Base-by-base conservation (phyloP, 768 basidiomycete species). In the Mycena haematopus region DNA sequence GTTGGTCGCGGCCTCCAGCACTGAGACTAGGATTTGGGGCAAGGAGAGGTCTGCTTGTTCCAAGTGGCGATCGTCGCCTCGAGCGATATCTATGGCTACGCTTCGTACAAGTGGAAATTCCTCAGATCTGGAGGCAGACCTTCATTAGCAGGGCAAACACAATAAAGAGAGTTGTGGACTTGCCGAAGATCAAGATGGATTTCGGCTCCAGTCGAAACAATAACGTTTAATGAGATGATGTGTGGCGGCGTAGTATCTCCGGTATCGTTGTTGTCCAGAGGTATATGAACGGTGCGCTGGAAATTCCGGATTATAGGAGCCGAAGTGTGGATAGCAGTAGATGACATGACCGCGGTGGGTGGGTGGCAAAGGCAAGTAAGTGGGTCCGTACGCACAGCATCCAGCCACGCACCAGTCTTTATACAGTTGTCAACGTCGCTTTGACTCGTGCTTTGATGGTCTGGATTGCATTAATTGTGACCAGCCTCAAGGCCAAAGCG, bases 381-480 rank as follows among this genome's bases (percentile, higher is more conserved):
- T 31, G 40, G 50, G 50, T 29, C 40, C 22, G 2, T 31, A 42
- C 19, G 19, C n/a, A 29, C 24, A n/a, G 35, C 25, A 29, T 46
- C 5, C 8, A 6, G 9, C 42, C 29, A 31, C 9, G 6, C 10
- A 25, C 53, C n/a, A 22, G 27, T 10, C 27, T 51, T 58, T 51
- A 58, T 51, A 9, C 13, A 31, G 29, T 31, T 3, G 36, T 4
- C 36, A 25, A 24, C 31, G 56, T 19, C 52, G 59, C 59, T 60
- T 60, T 60, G 52, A 45, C 52, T 60, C 45, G 52, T 47, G 59
- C 45, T 60, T 60, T 60, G 52, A 60, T 60, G 51, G 29, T 31
- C 29, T 31, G 29, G 29, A 9, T 31, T 31, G 9, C 29, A 4
- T 31, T 9, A 31, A 5, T n/a, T n/a, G n/a, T 31, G 29, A 9